phyloP scores from a whole-genome alignment of 2,329 filamentous ascomycete species.

The Aspergillus latus region DNA sequence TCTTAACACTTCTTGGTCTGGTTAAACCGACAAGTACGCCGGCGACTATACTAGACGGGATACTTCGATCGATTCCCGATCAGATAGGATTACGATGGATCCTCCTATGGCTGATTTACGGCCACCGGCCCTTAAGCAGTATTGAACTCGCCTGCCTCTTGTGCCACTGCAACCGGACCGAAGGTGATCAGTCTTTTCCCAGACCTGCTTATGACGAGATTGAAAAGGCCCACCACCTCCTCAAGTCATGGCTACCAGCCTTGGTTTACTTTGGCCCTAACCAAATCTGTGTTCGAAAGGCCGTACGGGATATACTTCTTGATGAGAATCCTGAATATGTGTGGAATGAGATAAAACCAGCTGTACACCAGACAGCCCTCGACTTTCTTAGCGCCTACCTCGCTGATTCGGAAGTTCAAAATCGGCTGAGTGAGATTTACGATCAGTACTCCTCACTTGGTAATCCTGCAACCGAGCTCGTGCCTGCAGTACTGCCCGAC shows the following conservation, averaged over 20 bases:
- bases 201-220: background rate
- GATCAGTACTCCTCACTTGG: background rate
- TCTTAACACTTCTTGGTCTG: background rate
- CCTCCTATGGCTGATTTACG: background rate
- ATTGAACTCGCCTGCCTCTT: background rate
- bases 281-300: background rate
- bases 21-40: background rate
- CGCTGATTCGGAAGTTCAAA: background rate
- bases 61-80: background rate
- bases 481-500: background rate
- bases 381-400: background rate
- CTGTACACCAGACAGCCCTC: background rate
- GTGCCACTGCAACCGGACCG: background rate
- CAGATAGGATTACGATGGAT: background rate
- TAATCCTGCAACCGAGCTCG: background rate
- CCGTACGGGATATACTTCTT: background rate
- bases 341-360: slow-evolving; percentile 2
- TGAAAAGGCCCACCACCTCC: background rate
- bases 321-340: background rate
- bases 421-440: background rate
- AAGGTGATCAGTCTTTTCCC: background rate
- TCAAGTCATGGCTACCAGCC: background rate
- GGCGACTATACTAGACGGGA: background rate
- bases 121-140: background rate
- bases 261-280: background rate